Percentiles rank a stretch among this genome's conserved stretches.
phyloP scores from a whole-genome alignment of 805 yeast species.

The Teunomyces kruisii region DNA sequence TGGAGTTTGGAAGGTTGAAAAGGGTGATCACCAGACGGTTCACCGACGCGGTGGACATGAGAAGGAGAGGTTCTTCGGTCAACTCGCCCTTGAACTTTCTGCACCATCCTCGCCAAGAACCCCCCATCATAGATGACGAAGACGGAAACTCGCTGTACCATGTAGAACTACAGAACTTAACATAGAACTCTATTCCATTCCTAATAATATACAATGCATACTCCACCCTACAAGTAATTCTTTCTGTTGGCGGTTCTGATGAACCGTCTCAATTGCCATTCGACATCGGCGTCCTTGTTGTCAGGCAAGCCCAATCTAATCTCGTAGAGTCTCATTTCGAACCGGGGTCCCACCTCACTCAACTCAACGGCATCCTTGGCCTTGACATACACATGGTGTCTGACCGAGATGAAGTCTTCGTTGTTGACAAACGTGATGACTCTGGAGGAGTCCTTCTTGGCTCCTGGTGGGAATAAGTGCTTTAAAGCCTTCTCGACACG shows the following conservation, averaged over 20 bases:
- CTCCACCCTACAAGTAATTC: slow-evolving; percentile 59
- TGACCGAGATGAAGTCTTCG: slow-evolving; percentile 88
- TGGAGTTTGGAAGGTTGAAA: slow-evolving; percentile 6
- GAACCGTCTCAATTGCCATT: slow-evolving; percentile 92
- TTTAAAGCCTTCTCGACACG: slow-evolving; percentile 79
- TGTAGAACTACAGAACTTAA: slow-evolving; percentile 1
- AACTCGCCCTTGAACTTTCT: neutral
- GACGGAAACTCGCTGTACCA: neutral
- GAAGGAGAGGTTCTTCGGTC: slow-evolving; percentile 5
- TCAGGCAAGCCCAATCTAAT: slow-evolving; percentile 87
- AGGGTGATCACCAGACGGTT: slow-evolving; percentile 5
- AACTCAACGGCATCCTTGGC: slow-evolving; percentile 87
- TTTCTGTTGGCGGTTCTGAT: slow-evolving; percentile 95
- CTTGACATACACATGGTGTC: slow-evolving; percentile 92
- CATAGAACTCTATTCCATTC: slow-evolving; percentile 3
- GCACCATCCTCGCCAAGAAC: neutral
- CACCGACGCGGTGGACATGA: neutral
- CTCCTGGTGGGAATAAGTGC: slow-evolving; percentile 96
- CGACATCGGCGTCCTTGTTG: slow-evolving; percentile 95
- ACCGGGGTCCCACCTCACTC: slow-evolving; percentile 98
- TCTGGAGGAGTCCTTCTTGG: slow-evolving; percentile 81
- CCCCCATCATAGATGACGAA: neutral
- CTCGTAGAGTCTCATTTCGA: slow-evolving; percentile 93
- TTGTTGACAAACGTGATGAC: slow-evolving; percentile 90
- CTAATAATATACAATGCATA: slow-evolving; percentile 6